Evolutionary conservation across 1,139 yeast genomes (phyloP).

Genomic region (Scheffersomyces lignicola): DNA sequence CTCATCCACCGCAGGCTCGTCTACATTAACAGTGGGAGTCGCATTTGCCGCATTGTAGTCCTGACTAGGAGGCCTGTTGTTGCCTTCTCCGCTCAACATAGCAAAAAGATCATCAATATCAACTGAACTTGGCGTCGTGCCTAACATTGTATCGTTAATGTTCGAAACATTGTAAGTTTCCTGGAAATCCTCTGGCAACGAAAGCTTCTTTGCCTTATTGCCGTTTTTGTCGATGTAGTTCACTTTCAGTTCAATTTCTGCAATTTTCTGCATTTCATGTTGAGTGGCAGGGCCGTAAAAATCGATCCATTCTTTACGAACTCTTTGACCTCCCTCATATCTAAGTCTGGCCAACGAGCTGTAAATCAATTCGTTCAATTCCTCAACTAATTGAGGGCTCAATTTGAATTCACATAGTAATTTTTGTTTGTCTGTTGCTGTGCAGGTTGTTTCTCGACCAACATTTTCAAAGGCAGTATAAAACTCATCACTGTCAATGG

Average conservation of each 20-base stretch:
- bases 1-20: slow-evolving; percentile 13
- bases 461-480: slow-evolving; percentile 16
- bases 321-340: not conserved
- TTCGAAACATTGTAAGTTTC: not conserved
- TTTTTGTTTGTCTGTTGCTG: slow-evolving; percentile 3
- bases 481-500: slow-evolving; percentile 20
- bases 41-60: not conserved
- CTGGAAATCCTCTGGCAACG: not conserved
- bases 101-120: slow-evolving; percentile 2
- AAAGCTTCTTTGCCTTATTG: not conserved
- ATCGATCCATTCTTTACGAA: slow-evolving; percentile 7
- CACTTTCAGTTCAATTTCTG: slow-evolving; percentile 1
- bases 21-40: slow-evolving; percentile 1
- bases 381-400: slow-evolving; percentile 8
- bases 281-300: slow-evolving; percentile 8
- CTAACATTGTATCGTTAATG: not conserved
- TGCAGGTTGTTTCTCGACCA: not conserved
- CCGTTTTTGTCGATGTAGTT: slow-evolving; percentile 1
- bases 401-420: slow-evolving; percentile 20
- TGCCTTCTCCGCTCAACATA: slow-evolving; percentile 1
- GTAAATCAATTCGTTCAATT: slow-evolving; percentile 3
- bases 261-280: slow-evolving; percentile 1
- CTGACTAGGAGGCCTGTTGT: no score
- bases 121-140: not conserved
- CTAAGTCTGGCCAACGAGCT: not conserved